Base-by-base conservation (phyloP, 2,329 filamentous ascomycete genomes). In the Pseudocercospora ulei region DNA sequence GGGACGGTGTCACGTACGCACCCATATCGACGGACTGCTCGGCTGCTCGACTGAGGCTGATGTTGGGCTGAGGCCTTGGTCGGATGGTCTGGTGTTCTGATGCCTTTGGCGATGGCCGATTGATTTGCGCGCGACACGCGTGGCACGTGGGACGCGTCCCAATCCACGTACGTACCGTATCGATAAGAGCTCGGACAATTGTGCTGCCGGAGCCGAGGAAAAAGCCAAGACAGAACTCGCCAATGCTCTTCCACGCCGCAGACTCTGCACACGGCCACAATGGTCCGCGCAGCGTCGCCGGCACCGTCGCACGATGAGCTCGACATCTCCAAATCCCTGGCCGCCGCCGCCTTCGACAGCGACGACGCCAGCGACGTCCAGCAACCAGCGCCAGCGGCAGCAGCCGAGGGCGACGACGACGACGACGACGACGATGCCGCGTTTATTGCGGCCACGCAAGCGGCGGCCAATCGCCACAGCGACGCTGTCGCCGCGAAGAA, bases 401-500 rank as follows among this genome's bases (percentile, higher is more conserved):
- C 26, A 23, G 28, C 23, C 37, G 41, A 24, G 16, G 36, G 35
- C 53, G 39, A 44, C 43, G 27, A 49, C 54, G 48, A 65, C 25
- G 63, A 64, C n/a, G 68, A 68, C 24, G 71, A 67, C 1, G 65
- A 63, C 7, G 71, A 98, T 57, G 87, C 82, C 57, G 81, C 81
- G 0, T 96, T 95, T 56, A 98, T 98, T 62, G 85, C 87, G 6
- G 74, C 83, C 23, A 76, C 82, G 54, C 86, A 94, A 60, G 80
- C 83, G 3, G 84, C 85, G 9, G 84, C 82, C 3, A 95, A 95
- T 58, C 72, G 88, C 46, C 96, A 95, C 58, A 69, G 76, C 1
- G 73, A 80, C 6, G 90, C 87, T 57, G 82, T 82, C 47, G 80
- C 79, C 2, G 82, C 84, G 19, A 95, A 95, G 68, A 98, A 96